A percentile compares a stretch with the other conserved stretches of the same genome.
Evolutionary conservation across 2,329 filamentous ascomycete species (phyloP).

Genomic region (Capronia americana): DNA sequence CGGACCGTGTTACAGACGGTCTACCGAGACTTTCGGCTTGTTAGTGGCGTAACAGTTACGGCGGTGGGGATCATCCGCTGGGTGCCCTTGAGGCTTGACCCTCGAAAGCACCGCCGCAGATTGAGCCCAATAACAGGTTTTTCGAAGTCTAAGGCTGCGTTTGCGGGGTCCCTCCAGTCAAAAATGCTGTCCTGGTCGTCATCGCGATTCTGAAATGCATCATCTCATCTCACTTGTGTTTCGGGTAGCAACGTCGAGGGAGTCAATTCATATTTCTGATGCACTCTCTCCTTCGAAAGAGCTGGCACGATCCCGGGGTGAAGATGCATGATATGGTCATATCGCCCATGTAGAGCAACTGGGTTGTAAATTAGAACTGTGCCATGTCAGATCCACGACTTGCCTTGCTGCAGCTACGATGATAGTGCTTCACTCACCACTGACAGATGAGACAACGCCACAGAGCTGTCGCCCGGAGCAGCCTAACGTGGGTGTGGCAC

Average conservation of each 20-base stretch:
- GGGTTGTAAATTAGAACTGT: neutral
- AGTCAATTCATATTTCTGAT: neutral
- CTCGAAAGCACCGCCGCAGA: neutral
- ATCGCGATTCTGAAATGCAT: neutral
- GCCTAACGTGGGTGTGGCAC: neutral
- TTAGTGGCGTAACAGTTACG: neutral
- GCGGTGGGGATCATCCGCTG: neutral
- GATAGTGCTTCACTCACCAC: neutral
- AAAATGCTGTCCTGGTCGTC: neutral
- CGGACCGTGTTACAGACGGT: neutral
- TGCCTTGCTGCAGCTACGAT: neutral
- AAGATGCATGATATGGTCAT: neutral
- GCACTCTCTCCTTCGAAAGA: neutral
- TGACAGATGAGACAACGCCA: neutral
- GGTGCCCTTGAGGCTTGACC: neutral
- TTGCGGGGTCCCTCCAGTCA: neutral
- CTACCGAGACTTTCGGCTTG: neutral
- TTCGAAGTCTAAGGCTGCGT: neutral
- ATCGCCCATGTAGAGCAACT: neutral
- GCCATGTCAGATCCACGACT: neutral
- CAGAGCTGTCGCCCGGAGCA: neutral
- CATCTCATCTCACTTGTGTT: neutral
- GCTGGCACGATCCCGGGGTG: neutral
- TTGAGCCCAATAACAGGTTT: neutral
- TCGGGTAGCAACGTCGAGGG: neutral